phyloP scores from a whole-genome alignment of 2,329 filamentous ascomycete genomes.

The Nothopassalora personata region DNA sequence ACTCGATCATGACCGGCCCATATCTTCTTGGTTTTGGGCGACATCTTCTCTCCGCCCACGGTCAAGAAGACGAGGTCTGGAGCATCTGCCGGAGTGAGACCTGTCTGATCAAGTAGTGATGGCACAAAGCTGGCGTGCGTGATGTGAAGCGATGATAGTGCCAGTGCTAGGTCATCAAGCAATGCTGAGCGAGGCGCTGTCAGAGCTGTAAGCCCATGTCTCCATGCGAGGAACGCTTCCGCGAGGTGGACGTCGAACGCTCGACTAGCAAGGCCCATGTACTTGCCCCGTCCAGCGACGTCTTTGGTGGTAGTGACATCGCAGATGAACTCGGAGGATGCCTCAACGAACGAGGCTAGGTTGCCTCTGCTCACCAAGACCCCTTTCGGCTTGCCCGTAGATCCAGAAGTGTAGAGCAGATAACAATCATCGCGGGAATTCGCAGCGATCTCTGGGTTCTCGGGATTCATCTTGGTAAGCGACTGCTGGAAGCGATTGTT shows the following conservation, averaged over 20 bases:
- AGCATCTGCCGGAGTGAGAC: slow-evolving; percentile 9
- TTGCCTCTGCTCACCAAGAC: slow-evolving; percentile 70
- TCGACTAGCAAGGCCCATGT: slow-evolving; percentile 13
- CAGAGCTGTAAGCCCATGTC: slow-evolving; percentile 6
- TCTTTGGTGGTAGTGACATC: slow-evolving; percentile 7
- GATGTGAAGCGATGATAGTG: slow-evolving; percentile 7
- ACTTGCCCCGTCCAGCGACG: slow-evolving; percentile 11
- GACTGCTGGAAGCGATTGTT: neutral
- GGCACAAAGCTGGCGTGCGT: slow-evolving; percentile 15
- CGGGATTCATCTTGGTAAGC: neutral
- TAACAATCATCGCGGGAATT: slow-evolving; percentile 9
- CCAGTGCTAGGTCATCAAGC: slow-evolving; percentile 11
- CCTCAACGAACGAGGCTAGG: slow-evolving; percentile 37
- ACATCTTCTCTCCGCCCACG: slow-evolving; percentile 21
- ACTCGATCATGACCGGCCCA: slow-evolving; percentile 12
- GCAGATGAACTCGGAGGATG: slow-evolving; percentile 12
- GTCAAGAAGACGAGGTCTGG: slow-evolving; percentile 12
- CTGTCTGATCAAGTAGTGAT: slow-evolving; percentile 13
- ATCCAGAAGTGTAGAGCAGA: slow-evolving; percentile 46
- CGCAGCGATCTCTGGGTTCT: slow-evolving; percentile 1
- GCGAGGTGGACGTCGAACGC: slow-evolving; percentile 15
- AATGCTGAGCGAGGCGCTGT: slow-evolving; percentile 12
- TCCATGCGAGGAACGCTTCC: slow-evolving; percentile 15
- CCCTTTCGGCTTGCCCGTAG: slow-evolving; percentile 71
- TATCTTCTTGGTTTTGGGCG: slow-evolving; percentile 16